Percentiles rank a stretch among this genome's conserved stretches.
phyloP scores from a whole-genome alignment of 148 eudicot genomes.

The Chenopodium berlandieri region DNA sequence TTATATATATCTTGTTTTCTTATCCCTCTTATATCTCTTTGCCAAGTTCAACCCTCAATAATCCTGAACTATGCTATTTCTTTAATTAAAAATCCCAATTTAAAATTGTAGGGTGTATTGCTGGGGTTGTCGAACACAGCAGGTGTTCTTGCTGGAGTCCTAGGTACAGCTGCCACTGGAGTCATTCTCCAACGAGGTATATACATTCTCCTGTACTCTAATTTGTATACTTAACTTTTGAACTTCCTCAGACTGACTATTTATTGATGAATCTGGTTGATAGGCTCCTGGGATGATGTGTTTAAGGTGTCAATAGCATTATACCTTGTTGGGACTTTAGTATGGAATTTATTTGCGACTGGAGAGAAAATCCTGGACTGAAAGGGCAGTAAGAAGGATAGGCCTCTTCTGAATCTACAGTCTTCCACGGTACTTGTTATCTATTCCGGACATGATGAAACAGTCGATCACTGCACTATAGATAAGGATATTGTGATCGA shows the following conservation, averaged over 20 bases:
- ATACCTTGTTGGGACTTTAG: conserved; percentile 84
- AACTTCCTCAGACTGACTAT: conserved; percentile 10
- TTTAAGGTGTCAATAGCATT: conserved; percentile 81
- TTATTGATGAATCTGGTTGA: conserved; percentile 5
- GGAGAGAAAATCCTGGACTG: conserved; percentile 89
- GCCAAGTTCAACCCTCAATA: neutral
- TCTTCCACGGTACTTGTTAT: neutral
- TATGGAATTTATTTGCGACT: conserved; percentile 88
- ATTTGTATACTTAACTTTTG: neutral
- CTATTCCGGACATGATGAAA: neutral
- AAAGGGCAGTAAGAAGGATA: conserved; percentile 5
- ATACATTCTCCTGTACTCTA: neutral
- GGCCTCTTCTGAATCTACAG: conserved; percentile 13
- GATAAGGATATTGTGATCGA: conserved; percentile 9
- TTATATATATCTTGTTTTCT: neutral
- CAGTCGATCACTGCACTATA: neutral
- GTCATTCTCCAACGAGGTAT: conserved; percentile 87
- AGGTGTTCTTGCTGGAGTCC: conserved; percentile 94
- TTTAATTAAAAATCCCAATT: neutral
- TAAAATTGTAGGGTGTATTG: conserved; percentile 63
- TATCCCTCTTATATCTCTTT: neutral
- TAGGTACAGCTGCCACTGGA: conserved; percentile 97
- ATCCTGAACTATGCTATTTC: conserved; percentile 1
- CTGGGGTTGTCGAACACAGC: conserved; percentile 92
- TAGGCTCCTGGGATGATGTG: conserved; percentile 94